Evolutionary conservation across 306 rosid genomes (phyloP), one percentile per base, ranked within the genome.

Genomic region (Acmispon strigosus): DNA sequence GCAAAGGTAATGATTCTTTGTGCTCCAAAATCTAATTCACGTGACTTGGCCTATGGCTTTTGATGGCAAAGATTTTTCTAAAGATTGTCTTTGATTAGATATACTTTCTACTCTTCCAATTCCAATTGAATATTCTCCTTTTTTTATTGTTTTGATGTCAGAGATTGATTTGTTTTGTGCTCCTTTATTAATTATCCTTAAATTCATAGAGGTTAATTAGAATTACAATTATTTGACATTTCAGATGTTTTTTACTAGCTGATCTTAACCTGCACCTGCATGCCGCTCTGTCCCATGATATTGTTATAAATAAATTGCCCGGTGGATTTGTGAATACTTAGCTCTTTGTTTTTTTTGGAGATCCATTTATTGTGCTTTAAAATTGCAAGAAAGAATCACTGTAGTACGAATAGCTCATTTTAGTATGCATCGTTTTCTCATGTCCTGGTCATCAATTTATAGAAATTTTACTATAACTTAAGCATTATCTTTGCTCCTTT

Each of bases 1-100:
- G 98, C 98, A 57, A 84, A 88, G 90, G 98, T 93, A 90, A 24
- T 66, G 62, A 58, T 49, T 34, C 55, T 44, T 52, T 54, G 15
- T 68, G 10, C 36, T 76, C 62, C 52, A 36, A 55, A 62, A 45
- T 62, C 34, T 71, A 44, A 55, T 59, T 74, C 17, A 27, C 10
- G 41, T 60, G 57, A 51, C 55, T 8, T 68, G 72, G 52, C 41
- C 43, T 49, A 27, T 50, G 70, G 53, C 29, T 72, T 50, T 51
- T 16, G 47, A 18, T 51, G 50, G n/a, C 18, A 17, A 20, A 58
- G n/a, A 49, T 50, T 51, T 16, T 41, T 67, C 15, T 47, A 47
- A 14, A 47, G 37, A 3, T 62, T 56, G 64, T 42, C 8, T 57
- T 36, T 9, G 22, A 43, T 62, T 17, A 62, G 5, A 62, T 60